These are phyloP conservation scores for Fonsecaea pugnacius DNA, from an alignment of 2,329 filamentous ascomycete species.

Conservation along the genomic window DNA sequence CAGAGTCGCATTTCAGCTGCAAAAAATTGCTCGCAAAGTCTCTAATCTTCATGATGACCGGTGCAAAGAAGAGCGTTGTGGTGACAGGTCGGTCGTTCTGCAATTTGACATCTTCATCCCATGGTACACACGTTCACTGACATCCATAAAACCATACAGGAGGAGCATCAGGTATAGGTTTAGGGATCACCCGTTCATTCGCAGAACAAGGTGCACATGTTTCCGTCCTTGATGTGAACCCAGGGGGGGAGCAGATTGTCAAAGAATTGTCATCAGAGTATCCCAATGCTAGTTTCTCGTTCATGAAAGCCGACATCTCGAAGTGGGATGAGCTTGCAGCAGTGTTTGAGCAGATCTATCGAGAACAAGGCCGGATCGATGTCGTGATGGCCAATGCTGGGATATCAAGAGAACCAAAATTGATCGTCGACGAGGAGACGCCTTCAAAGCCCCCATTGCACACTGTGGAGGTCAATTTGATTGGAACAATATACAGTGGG, in stretches of 20 bases:
- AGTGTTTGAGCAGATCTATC: constrained; percentile 44
- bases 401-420: constrained; percentile 50
- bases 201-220: constrained; percentile 41
- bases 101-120: background rate
- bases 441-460: constrained; percentile 45
- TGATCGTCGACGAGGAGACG: constrained; percentile 41
- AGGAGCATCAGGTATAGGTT: constrained; percentile 46
- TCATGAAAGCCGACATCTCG: constrained; percentile 43
- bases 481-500: constrained; percentile 54
- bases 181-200: constrained; percentile 44
- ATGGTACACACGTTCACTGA: background rate
- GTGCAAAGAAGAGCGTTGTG: constrained; percentile 38
- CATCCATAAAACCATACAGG: constrained; percentile 33
- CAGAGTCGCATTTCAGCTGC: background rate
- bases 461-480: constrained; percentile 45
- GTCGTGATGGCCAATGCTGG: constrained; percentile 58
- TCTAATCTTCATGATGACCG: constrained; percentile 7
- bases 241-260: constrained; percentile 36
- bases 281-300: constrained; percentile 39
- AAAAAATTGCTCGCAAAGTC: too few relatives aligned
- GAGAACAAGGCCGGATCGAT: constrained; percentile 47
- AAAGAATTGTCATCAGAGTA: constrained; percentile 38
- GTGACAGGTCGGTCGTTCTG: constrained; percentile 38
- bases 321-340: constrained; percentile 45
- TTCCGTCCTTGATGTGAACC: constrained; percentile 43